Conservation (phyloP, 352 stramenopile species). For the Phytophthora multivora region DNA sequence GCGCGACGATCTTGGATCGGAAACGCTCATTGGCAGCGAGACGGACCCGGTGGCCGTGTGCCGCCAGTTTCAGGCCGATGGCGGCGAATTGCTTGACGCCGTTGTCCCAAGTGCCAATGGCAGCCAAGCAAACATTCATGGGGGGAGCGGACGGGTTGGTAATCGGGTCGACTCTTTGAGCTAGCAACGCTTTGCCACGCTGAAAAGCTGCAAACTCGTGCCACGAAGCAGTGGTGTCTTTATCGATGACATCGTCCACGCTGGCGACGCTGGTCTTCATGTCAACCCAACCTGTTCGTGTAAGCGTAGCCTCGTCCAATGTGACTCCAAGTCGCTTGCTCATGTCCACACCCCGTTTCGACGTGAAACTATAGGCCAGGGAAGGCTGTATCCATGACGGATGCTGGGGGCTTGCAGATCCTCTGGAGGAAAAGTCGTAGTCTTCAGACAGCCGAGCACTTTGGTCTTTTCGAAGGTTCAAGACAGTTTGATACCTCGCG, state of each 20-base stretch:
- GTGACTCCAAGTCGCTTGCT: not conserved
- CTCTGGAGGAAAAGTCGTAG: not conserved
- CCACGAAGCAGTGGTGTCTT: conserved; percentile 20
- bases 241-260: conserved; percentile 16
- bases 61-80: conserved; percentile 61
- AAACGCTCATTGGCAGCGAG: conserved; percentile 79
- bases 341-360: not conserved
- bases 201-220: conserved; percentile 18
- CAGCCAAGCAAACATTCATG: conserved; percentile 47
- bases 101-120: conserved; percentile 54
- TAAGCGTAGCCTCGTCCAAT: conserved; percentile 11
- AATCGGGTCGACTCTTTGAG: too few species aligned
- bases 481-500: conserved; percentile 7
- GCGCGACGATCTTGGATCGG: conserved; percentile 49
- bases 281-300: conserved; percentile 17
- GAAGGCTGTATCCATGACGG: too few species aligned
- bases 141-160: conserved; percentile 5
- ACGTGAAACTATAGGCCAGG: not conserved
- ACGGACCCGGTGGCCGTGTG: conserved; percentile 78
- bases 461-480: not conserved
- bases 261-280: conserved; percentile 12
- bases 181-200: not conserved
- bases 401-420: not conserved
- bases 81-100: conserved; percentile 59
- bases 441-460: not conserved